These are phyloP conservation scores for Chaetomium tenue DNA, from an alignment of 495 filamentous ascomycete species.

Conservation along the genomic window DNA sequence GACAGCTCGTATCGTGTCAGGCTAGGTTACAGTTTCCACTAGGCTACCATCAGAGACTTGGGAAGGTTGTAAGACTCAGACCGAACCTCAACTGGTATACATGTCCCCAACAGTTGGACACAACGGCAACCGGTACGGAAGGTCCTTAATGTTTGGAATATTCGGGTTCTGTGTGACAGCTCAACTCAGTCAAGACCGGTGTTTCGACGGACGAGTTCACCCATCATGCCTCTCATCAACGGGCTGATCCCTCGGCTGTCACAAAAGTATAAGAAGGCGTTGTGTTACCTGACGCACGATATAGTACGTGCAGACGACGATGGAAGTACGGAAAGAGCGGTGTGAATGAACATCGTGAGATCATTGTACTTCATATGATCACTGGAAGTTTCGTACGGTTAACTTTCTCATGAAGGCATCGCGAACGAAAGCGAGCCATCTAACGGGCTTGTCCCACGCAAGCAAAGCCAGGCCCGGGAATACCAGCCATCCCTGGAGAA, in stretches of 20 bases:
- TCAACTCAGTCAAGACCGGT: not conserved
- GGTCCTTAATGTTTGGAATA: too few relatives aligned
- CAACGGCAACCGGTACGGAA: too few relatives aligned
- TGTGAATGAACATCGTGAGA: not conserved
- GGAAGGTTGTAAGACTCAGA: not conserved
- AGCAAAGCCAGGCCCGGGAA: not conserved
- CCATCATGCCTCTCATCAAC: not conserved
- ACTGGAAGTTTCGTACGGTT: not conserved
- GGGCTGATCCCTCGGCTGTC: not conserved
- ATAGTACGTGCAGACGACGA: not conserved
- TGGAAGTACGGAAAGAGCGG: constrained; percentile 1
- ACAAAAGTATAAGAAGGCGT: not conserved
- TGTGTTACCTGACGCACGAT: constrained; percentile 5
- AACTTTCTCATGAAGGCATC: not conserved
- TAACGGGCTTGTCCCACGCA: not conserved
- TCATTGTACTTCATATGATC: not conserved
- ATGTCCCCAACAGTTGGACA: not conserved
- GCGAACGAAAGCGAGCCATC: not conserved
- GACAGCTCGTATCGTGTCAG: not conserved
- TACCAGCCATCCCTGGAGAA: not conserved
- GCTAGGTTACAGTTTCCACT: not conserved
- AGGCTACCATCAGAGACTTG: not conserved
- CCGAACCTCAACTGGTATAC: not conserved
- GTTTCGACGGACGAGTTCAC: not conserved
- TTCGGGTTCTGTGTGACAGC: not conserved